Evolutionary conservation across 345 rosid genomes (phyloP).

Genomic region (Microcos paniculata): DNA sequence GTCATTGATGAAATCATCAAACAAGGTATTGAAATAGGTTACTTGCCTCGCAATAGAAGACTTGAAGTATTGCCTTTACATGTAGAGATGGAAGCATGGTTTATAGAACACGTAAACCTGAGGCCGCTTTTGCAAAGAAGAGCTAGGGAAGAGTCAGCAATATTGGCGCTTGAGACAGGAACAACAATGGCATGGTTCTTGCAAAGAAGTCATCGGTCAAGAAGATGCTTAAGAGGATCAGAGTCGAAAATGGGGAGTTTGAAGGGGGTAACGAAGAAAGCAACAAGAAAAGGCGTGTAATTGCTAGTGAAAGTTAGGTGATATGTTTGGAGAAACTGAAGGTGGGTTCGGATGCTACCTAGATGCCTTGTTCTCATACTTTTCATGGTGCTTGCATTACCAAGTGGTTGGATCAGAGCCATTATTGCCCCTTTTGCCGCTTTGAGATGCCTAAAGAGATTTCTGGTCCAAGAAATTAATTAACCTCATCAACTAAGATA

Average conservation of each 20-base stretch:
- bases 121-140: background rate
- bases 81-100: background rate
- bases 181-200: background rate
- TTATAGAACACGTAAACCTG: background rate
- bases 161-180: background rate
- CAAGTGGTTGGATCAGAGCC: background rate
- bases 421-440: background rate
- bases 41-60: background rate
- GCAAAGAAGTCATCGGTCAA: background rate
- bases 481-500: no score
- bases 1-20: background rate
- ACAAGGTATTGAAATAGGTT: background rate
- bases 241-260: background rate
- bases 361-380: slow-evolving; percentile 7
- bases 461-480: background rate
- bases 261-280: background rate
- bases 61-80: no score
- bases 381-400: slow-evolving; percentile 6
- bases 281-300: no score
- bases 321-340: slow-evolving; percentile 2
- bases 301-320: background rate
- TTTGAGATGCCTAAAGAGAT: background rate
- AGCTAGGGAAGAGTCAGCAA: background rate
- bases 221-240: background rate
- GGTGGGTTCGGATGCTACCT: background rate